Conservation (phyloP, 495 filamentous ascomycete genomes). For the Podospora conica region DNA sequence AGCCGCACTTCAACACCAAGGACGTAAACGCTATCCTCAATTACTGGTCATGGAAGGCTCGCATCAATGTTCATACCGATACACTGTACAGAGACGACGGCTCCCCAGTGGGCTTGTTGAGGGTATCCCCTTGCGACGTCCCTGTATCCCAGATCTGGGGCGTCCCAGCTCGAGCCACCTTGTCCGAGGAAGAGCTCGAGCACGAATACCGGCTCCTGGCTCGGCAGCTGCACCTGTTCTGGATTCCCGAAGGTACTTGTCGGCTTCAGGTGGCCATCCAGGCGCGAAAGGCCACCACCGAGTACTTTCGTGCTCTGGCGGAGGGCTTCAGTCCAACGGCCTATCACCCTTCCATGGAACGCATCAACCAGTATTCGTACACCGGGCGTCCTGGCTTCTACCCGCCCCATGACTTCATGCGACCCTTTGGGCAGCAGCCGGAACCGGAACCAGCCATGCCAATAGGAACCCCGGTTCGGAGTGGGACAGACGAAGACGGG, state of each 20-base stretch:
- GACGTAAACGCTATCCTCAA: background rate
- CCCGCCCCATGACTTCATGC: background rate
- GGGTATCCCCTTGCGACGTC: too few species aligned
- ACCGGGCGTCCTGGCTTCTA: background rate
- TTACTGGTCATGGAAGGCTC: background rate
- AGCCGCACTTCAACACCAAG: background rate
- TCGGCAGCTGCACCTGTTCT: background rate
- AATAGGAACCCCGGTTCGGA: background rate
- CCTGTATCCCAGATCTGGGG: too few species aligned
- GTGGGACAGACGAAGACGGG: background rate
- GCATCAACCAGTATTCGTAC: too few species aligned
- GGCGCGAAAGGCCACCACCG: background rate
- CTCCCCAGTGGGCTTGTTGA: too few species aligned
- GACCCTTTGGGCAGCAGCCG: background rate
- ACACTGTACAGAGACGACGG: too few species aligned
- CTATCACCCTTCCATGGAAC: too few species aligned
- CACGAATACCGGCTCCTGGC: too few species aligned
- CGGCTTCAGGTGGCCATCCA: background rate
- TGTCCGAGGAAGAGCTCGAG: too few species aligned
- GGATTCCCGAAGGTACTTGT: background rate
- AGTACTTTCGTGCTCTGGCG: background rate
- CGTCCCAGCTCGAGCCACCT: too few species aligned
- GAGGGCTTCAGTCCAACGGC: background rate
- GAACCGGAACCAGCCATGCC: background rate
- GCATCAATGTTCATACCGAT: too few species aligned